Evolutionary conservation across 169 alveolate genomes (phyloP), one percentile per base, ranked within the genome.

Genomic region (Eimeria nieschulzi): DNA sequence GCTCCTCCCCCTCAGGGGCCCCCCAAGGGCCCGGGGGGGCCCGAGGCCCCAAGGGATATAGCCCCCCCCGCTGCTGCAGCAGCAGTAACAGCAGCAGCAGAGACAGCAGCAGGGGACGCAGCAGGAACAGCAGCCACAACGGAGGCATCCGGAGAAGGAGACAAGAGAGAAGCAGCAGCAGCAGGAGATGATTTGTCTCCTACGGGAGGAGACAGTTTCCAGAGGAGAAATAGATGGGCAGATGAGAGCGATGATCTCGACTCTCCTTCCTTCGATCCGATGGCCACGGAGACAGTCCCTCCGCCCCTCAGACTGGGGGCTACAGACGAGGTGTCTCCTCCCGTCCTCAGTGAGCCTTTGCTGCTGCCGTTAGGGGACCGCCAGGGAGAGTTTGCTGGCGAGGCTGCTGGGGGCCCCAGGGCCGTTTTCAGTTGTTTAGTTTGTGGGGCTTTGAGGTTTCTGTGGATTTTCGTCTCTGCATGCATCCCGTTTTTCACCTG

Each of bases 201-300:
- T 9, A 39, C 78, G 0, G 61, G 72, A 9, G 73, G 80, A 78
- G 87, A 56, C 59, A 12, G 72, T 3, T 59, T 70, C 46, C 59
- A n/a, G 5, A 26, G 85, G 39, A 56, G 75, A n/a, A 76, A 85
- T 53, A 46, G 92, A 51, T 85, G 92, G 92, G 92, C 92, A 5
- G 92, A 85, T 39, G 92, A 85, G 55, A 85, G 92, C 51, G 92
- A 85, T 55, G 92, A 85, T 46, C 61, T 85, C 15, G 92, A 85
- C 84, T 85, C 92, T 10, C 92, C 92, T n/a, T 56, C 92, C 46
- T 85, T 85, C 46, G 92, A 85, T 63, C 92, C 92, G 53, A 53
- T 85, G 85, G 75, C 92, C 10, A 15, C 76, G 19, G 72, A 71
- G 9, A 7, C 87, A 7, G 54, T 54, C 71, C 83, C 83, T 73